phyloP scores from a whole-genome alignment of 345 rosid species.

The Salix koriyanagi region DNA sequence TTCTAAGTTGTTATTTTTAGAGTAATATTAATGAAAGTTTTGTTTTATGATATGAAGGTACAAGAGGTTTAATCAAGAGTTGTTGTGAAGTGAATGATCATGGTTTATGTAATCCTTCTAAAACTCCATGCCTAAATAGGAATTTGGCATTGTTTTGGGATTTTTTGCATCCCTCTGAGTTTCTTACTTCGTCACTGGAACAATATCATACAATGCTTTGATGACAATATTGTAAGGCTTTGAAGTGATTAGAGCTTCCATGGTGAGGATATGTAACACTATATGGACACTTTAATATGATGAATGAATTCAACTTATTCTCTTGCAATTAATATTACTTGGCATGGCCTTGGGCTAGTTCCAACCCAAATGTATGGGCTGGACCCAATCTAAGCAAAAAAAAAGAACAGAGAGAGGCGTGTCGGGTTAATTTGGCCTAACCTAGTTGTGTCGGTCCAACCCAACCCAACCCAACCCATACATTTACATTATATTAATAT shows the following conservation, averaged over 20 bases:
- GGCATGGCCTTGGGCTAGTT: too few species aligned
- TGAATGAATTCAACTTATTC: not conserved
- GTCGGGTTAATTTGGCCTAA: too few species aligned
- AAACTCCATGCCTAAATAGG: not conserved
- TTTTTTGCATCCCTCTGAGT: constrained; percentile 14
- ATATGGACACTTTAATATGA: not conserved
- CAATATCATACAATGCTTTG: not conserved
- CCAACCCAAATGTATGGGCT: too few species aligned
- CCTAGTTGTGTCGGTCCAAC: too few species aligned
- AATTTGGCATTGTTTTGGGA: constrained; percentile 6
- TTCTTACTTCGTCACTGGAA: not conserved
- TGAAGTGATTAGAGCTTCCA: not conserved
- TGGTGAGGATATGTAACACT: too few species aligned
- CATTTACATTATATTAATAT: too few species aligned
- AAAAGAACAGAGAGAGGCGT: too few species aligned
- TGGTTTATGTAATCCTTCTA: not conserved
- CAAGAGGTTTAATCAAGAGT: not conserved
- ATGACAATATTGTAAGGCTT: not conserved
- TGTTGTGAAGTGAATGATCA: constrained; percentile 6
- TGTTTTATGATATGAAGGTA: not conserved
- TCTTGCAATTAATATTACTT: too few species aligned
- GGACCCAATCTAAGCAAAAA: too few species aligned
- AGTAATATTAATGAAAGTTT: too few species aligned
- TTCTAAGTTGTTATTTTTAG: too few species aligned
- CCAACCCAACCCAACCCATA: too few species aligned